Evolutionary conservation across 495 filamentous ascomycete species (phyloP).

Genomic region (Trichoderma parareesei): DNA sequence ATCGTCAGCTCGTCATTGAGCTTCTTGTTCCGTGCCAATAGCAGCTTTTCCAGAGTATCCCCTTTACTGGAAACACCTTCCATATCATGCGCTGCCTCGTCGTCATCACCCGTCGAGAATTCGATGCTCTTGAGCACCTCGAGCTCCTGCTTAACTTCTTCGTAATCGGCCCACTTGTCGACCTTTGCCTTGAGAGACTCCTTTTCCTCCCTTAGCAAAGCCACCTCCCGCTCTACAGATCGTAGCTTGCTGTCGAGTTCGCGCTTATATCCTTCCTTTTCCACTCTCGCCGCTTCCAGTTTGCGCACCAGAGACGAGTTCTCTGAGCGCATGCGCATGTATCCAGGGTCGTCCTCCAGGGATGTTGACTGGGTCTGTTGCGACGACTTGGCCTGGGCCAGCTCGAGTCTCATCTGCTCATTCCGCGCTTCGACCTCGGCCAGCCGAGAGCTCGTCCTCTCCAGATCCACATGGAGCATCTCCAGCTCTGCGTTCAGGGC

Average conservation of each 20-base stretch:
- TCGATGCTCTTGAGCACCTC: constrained; percentile 98
- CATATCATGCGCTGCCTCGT: constrained; percentile 42
- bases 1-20: constrained; percentile 88
- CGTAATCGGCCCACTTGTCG: constrained; percentile 87
- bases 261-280: constrained; percentile 70
- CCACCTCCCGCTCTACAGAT: constrained; percentile 63
- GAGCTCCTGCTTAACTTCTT: constrained; percentile 89
- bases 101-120: constrained; percentile 84
- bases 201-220: constrained; percentile 56
- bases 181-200: constrained; percentile 69
- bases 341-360: constrained; percentile 80
- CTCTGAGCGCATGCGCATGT: constrained; percentile 78
- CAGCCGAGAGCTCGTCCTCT: constrained; percentile 76
- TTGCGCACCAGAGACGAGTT: constrained; percentile 85
- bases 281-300: constrained; percentile 70
- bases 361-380: constrained; percentile 48
- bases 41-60: constrained; percentile 81
- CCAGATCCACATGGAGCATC: constrained; percentile 82
- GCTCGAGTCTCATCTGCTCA: constrained; percentile 81
- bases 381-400: constrained; percentile 80
- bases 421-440: constrained; percentile 92
- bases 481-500: constrained; percentile 87
- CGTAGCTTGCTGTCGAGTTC: constrained; percentile 64
- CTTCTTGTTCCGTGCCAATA: constrained; percentile 92
- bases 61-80: constrained; percentile 41